These are phyloP conservation scores for Metarhizium robertsii DNA, from an alignment of 2,329 filamentous ascomycete species.

Conservation along the genomic window DNA sequence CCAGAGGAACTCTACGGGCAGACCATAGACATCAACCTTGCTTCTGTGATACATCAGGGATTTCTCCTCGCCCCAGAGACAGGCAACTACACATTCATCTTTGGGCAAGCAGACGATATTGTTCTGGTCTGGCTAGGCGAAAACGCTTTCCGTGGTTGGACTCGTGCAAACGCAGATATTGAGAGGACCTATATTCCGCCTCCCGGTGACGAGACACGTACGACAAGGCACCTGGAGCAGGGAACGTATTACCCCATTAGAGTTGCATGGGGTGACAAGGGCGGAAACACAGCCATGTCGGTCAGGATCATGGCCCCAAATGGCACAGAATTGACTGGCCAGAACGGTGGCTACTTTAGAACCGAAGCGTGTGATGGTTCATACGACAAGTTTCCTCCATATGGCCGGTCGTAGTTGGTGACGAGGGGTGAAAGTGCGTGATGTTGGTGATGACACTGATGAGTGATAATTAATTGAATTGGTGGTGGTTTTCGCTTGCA, in stretches of 20 bases:
- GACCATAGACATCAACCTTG: constrained; percentile 3
- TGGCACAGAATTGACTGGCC: constrained; percentile 7
- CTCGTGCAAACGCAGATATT: constrained; percentile 8
- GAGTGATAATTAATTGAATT: no score
- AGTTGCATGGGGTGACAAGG: constrained; percentile 8
- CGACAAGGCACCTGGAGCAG: constrained; percentile 6
- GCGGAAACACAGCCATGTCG: constrained; percentile 7
- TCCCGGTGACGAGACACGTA: constrained; percentile 7
- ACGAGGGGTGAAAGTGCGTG: not conserved
- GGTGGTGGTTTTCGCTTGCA: no score
- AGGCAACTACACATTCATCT: constrained; percentile 8
- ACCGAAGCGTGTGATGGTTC: constrained; percentile 9
- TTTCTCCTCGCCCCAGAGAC: constrained; percentile 9
- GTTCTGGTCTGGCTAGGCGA: constrained; percentile 7
- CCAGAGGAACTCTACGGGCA: constrained; percentile 4
- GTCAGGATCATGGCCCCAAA: constrained; percentile 8
- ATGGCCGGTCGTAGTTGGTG: constrained; percentile 3
- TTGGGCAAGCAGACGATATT: constrained; percentile 9
- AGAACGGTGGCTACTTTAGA: constrained; percentile 8
- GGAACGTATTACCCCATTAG: constrained; percentile 8
- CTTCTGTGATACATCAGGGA: constrained; percentile 8
- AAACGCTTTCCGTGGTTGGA: constrained; percentile 8
- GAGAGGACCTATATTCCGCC: constrained; percentile 9
- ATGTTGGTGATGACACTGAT: no score
- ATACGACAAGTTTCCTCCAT: constrained; percentile 8